A percentile compares a stretch with the other conserved stretches of the same genome.
These are phyloP conservation scores for Didymella keratinophila DNA, from an alignment of 2,329 filamentous ascomycete species.

Conservation along the genomic window DNA sequence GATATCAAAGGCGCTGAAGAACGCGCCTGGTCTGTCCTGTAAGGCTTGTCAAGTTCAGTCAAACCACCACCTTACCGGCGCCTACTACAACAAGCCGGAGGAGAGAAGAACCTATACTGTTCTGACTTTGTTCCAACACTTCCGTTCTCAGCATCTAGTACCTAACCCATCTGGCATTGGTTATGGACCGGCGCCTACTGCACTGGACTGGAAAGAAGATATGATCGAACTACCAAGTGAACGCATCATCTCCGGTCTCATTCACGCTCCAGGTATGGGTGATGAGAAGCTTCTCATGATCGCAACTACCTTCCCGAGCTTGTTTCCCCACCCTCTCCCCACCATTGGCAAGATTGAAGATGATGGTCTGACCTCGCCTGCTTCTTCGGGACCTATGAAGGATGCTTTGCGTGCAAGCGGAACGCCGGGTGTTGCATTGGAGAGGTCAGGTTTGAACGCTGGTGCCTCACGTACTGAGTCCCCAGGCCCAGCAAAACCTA, in stretches of 20 bases:
- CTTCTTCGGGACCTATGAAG: conserved; percentile 45
- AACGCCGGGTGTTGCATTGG: conserved; percentile 28
- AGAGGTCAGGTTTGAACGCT: conserved; percentile 33
- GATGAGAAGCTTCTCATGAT: conserved; percentile 62
- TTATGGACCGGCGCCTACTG: conserved; percentile 32
- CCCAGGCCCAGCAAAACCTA: conserved; percentile 44
- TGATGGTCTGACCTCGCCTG: conserved; percentile 36
- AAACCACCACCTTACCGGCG: conserved; percentile 38
- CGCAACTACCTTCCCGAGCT: conserved; percentile 58
- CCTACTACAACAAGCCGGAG: conserved; percentile 47
- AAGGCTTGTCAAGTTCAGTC: conserved; percentile 50
- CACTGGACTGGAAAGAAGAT: conserved; percentile 65
- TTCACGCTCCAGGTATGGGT: conserved; percentile 64
- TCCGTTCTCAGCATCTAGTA: conserved; percentile 63
- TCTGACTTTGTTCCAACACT: conserved; percentile 67
- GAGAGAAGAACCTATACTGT: conserved; percentile 53
- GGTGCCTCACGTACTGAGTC: conserved; percentile 39
- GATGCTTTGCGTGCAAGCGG: conserved; percentile 26
- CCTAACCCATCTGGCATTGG: conserved; percentile 29
- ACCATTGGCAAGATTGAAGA: conserved; percentile 51
- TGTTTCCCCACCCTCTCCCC: conserved; percentile 55
- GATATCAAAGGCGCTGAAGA: conserved; percentile 54
- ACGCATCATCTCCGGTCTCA: conserved; percentile 58
- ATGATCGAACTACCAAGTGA: conserved; percentile 68
- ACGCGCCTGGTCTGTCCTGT: conserved; percentile 55